Evolutionary conservation across 306 rosid species (phyloP).

Genomic region (Heteromeles arbutifolia): DNA sequence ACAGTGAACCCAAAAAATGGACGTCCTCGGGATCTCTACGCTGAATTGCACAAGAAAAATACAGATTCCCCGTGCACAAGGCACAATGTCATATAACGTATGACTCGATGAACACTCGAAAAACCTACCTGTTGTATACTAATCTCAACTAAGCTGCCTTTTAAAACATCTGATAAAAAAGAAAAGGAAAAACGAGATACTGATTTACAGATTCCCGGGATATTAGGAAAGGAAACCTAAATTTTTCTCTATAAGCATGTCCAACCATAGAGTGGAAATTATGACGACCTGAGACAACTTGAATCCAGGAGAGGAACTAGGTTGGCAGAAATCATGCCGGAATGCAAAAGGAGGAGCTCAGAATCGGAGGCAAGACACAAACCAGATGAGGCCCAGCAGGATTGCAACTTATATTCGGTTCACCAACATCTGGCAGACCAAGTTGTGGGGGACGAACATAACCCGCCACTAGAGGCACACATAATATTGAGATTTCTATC

Average conservation of each 20-base stretch:
- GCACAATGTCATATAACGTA: conserved; percentile 12
- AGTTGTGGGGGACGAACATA: conserved; percentile 89
- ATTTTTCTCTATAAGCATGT: conserved; percentile 6
- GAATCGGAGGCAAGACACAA: conserved; percentile 86
- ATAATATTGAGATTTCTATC: conserved; percentile 69
- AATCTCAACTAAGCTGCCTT: conserved; percentile 10
- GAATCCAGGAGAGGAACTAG: neutral
- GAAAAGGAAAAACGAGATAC: conserved; percentile 5
- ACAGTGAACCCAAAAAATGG: neutral
- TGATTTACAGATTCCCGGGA: conserved; percentile 34
- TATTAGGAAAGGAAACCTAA: conserved; percentile 14
- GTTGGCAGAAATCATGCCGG: conserved; percentile 47
- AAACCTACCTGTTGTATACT: conserved; percentile 18
- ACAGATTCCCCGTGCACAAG: conserved; percentile 47
- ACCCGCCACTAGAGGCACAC: conserved; percentile 91
- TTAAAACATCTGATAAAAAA: neutral
- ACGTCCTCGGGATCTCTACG: conserved; percentile 2
- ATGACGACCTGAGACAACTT: neutral
- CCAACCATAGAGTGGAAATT: conserved; percentile 15
- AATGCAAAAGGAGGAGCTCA: conserved; percentile 88
- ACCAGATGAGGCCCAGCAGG: conserved; percentile 95
- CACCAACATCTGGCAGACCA: conserved; percentile 73
- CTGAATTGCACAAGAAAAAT: conserved; percentile 18
- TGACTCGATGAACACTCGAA: neutral
- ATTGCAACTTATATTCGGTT: conserved; percentile 72